phyloP scores from a whole-genome alignment of 1,139 yeast species.

The Barnettozyma hawaiiensis region DNA sequence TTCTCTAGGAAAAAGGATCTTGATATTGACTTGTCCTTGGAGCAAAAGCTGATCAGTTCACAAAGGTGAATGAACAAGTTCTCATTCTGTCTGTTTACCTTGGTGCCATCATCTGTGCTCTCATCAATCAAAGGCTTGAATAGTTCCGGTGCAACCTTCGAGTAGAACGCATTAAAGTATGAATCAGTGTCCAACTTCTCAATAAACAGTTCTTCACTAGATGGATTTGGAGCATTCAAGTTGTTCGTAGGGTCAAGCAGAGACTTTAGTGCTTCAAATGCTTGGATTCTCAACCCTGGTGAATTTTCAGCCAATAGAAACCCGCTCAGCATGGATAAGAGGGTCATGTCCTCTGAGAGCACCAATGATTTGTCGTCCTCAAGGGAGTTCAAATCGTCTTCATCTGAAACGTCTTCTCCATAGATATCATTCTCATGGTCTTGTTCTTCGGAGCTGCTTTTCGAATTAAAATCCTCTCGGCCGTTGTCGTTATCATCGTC shows the following conservation, averaged over 20 bases:
- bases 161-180: conserved; percentile 58
- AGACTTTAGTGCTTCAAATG: conserved; percentile 74
- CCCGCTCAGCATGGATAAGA: conserved; percentile 54
- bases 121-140: conserved; percentile 43
- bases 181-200: conserved; percentile 42
- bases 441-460: conserved; percentile 1
- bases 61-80: conserved; percentile 56
- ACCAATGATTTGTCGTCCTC: conserved; percentile 14
- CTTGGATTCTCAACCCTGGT: conserved; percentile 74
- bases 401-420: conserved; percentile 14
- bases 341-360: conserved; percentile 53
- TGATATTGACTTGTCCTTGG: conserved; percentile 46
- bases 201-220: conserved; percentile 27
- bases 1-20: conserved; percentile 57
- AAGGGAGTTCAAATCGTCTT: conserved; percentile 8
- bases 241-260: conserved; percentile 51
- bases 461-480: too few relatives aligned
- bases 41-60: conserved; percentile 62
- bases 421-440: conserved; percentile 1
- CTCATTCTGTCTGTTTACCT: conserved; percentile 25
- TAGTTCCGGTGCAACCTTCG: conserved; percentile 52
- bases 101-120: not conserved
- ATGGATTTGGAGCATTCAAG: conserved; percentile 13
- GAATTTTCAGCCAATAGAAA: conserved; percentile 59
- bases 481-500: too few relatives aligned